A percentile compares a stretch with the other conserved stretches of the same genome.
Conservation (phyloP, 1,284 basidiomycete genomes). For the Trametes hirsuta region DNA sequence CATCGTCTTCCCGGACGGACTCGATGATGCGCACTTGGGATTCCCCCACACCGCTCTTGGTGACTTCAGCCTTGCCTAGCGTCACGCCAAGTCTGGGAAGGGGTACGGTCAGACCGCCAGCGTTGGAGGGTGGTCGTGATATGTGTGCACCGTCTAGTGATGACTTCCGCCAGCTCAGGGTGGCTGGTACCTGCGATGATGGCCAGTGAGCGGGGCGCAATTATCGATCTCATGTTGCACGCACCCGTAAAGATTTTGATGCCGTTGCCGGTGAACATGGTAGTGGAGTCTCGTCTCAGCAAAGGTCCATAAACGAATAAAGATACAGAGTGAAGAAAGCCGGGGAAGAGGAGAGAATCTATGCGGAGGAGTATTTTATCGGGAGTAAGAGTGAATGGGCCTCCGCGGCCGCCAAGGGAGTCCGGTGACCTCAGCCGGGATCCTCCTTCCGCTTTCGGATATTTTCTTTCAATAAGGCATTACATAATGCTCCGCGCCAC, state of each 20-base stretch:
- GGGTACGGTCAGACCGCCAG: slow-evolving; percentile 5
- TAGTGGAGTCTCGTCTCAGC: slow-evolving; percentile 19
- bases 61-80: slow-evolving; percentile 84
- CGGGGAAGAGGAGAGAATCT: slow-evolving; percentile 12
- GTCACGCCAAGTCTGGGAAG: slow-evolving; percentile 79
- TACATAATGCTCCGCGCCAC: not conserved
- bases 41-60: slow-evolving; percentile 91
- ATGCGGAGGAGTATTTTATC: slow-evolving; percentile 18
- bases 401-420: not conserved
- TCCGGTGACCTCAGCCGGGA: slow-evolving; percentile 1
- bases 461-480: not conserved
- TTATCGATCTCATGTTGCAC: slow-evolving; percentile 34
- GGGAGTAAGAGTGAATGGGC: slow-evolving; percentile 7
- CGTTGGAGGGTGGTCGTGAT: not conserved
- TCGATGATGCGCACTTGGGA: slow-evolving; percentile 92
- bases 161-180: slow-evolving; percentile 92
- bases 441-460: slow-evolving; percentile 10
- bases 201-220: slow-evolving; percentile 12
- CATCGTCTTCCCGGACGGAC: slow-evolving; percentile 97
- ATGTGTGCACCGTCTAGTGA: slow-evolving; percentile 79
- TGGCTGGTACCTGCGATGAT: slow-evolving; percentile 80
- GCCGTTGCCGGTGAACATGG: slow-evolving; percentile 78
- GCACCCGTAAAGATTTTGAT: slow-evolving; percentile 93
- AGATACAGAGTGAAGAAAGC: slow-evolving; percentile 32
- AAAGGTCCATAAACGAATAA: slow-evolving; percentile 35